phyloP scores from a whole-genome alignment of 2,329 filamentous ascomycete genomes.

The Apiospora malaysiana region DNA sequence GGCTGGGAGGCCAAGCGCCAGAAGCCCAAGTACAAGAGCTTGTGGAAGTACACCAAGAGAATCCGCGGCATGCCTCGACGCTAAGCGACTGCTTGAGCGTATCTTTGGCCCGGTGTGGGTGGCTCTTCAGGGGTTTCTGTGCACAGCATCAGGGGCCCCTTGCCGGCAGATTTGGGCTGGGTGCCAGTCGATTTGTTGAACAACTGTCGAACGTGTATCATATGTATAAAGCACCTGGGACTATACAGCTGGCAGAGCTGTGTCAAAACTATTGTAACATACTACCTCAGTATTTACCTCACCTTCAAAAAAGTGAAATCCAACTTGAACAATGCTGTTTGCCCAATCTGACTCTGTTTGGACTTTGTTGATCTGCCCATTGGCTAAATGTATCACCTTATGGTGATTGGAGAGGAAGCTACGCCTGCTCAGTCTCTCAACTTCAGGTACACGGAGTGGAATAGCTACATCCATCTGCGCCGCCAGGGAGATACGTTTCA shows the following conservation, averaged over 20 bases:
- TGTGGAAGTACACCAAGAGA: conserved; percentile 70
- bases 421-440: no score
- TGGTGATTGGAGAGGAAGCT: no score
- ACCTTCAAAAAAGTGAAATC: conserved; percentile 12
- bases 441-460: no score
- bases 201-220: conserved; percentile 24
- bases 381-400: neutral
- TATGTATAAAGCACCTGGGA: conserved; percentile 25
- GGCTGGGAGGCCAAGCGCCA: conserved; percentile 72
- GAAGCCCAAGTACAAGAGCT: conserved; percentile 67
- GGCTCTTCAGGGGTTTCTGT: neutral
- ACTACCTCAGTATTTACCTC: neutral
- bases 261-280: conserved; percentile 21
- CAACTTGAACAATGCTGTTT: neutral
- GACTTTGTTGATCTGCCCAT: no score
- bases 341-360: neutral
- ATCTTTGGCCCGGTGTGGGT: neutral
- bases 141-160: neutral
- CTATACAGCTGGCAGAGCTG: conserved; percentile 21
- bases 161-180: neutral
- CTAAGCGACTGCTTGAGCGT: neutral
- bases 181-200: neutral
- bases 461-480: no score
- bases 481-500: no score
- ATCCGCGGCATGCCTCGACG: conserved; percentile 43